Evolutionary conservation across 306 rosid genomes (phyloP).

Genomic region (Castanea mollissima): DNA sequence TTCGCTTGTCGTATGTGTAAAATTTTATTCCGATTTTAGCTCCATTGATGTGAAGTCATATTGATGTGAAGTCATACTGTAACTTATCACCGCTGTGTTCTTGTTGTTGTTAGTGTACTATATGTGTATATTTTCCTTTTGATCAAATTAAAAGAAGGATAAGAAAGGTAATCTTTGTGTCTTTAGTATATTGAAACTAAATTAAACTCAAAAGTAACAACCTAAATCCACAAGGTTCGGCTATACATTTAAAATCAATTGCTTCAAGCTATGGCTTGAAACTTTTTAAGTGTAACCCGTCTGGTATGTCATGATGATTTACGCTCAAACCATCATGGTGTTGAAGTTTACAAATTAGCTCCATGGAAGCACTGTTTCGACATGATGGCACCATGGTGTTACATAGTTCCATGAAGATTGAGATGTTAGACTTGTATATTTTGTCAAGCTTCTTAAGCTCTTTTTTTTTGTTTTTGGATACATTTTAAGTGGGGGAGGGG

Average conservation of each 20-base stretch:
- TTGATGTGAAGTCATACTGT: constrained; percentile 2
- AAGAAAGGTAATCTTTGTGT: background rate
- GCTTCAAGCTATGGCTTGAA: background rate
- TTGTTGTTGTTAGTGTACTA: background rate
- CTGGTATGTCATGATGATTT: background rate
- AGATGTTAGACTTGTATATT: too few relatives aligned
- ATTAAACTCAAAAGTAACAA: background rate
- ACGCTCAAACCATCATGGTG: background rate
- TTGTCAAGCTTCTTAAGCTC: too few relatives aligned
- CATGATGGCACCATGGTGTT: background rate
- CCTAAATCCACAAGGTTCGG: background rate
- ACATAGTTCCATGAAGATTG: too few relatives aligned
- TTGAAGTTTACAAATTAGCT: background rate
- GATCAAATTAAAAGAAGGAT: background rate
- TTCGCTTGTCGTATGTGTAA: constrained; percentile 28
- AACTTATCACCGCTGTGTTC: background rate
- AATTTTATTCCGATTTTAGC: constrained; percentile 31
- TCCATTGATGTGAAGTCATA: constrained; percentile 16
- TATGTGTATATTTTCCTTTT: background rate
- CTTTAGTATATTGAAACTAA: too few relatives aligned
- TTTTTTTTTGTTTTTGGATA: too few relatives aligned
- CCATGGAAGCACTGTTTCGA: background rate
- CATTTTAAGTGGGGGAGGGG: too few relatives aligned
- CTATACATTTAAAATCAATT: background rate
- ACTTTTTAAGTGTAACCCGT: background rate